Evolutionary conservation across 495 filamentous ascomycete species (phyloP), one percentile per base, ranked within the genome.

Genomic region (Penicillium nucicola): DNA sequence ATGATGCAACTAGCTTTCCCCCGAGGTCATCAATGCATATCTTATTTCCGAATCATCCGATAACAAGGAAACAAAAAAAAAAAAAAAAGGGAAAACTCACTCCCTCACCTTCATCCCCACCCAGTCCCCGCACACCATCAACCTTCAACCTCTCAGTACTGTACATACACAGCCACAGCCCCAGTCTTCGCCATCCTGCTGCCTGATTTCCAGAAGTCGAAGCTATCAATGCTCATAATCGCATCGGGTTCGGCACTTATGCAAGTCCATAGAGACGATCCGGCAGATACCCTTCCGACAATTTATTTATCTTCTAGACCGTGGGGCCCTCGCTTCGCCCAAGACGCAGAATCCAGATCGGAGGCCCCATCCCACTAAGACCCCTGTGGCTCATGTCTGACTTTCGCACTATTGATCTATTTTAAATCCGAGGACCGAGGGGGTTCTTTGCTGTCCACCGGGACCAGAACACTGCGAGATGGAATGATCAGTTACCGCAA

Each of bases 121-220:
- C 19, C 28, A 18, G 25, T 37, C 30, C 30, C 44, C 52, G 45
- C 52, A 50, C 23, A 42, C 40, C 37, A 42, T 20, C 34, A 37
- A 32, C 10, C 2, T 28, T 37, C 11, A 18, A 9, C 23, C 22
- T 17, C 31, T 41, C 11, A n/a, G n/a, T n/a, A n/a, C 36, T 32
- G 18, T 36, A 25, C 17, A n/a, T n/a, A 39, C 51, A 53, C 58
- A 55, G 51, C 51, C 58, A 61, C 58, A 58, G 34, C 44, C 52
- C 51, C 47, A 31, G 54, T 31, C 22, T 33, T 15, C 15, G 36
- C 22, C 30, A 44, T 38, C 22, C 38, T 54, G 52, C 33, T 44
- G 45, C 39, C 45, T 48, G 38, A n/a, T 42, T 33, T 39, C 25
- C 15, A 34, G 23, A 47, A 50, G 48, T 32, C 17, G 15, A 38